A percentile compares a stretch with the other conserved stretches of the same genome.
Evolutionary conservation across 495 filamentous ascomycete species (phyloP).

Genomic region (Sporormia fimetaria): DNA sequence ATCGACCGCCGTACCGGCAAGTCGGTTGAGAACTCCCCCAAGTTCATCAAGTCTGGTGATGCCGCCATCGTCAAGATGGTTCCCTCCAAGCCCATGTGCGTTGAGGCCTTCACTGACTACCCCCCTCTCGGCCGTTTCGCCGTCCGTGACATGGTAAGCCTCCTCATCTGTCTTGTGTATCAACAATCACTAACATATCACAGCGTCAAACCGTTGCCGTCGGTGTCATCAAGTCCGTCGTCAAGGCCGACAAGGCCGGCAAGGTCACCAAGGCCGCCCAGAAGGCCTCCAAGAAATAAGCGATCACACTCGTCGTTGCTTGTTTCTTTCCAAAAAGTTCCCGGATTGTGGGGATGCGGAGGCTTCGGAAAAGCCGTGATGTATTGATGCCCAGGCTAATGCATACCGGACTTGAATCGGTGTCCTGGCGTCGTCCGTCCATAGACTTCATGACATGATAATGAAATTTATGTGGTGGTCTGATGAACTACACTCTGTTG

Average conservation of each 20-base stretch:
- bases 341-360: slow-evolving; percentile 17
- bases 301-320: slow-evolving; percentile 9
- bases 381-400: slow-evolving; percentile 14
- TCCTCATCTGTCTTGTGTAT: slow-evolving; percentile 5
- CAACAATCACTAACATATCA: slow-evolving; percentile 8
- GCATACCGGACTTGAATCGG: slow-evolving; percentile 19
- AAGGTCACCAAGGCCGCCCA: slow-evolving; percentile 70
- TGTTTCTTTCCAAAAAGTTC: slow-evolving; percentile 7
- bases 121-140: slow-evolving; percentile 98
- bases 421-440: slow-evolving; percentile 25
- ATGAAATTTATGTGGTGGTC: slow-evolving; percentile 26
- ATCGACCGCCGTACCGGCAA: slow-evolving; percentile 99
- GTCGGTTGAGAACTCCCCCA: slow-evolving; percentile 77
- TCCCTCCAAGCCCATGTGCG: slow-evolving; percentile 99
- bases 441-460: slow-evolving; percentile 26
- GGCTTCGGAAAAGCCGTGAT: slow-evolving; percentile 17
- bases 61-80: slow-evolving; percentile 99
- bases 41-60: slow-evolving; percentile 99
- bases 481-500: slow-evolving; percentile 2
- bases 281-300: slow-evolving; percentile 58
- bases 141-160: slow-evolving; percentile 58
- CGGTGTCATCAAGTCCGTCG: slow-evolving; percentile 82
- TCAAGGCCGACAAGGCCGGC: slow-evolving; percentile 60
- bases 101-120: slow-evolving; percentile 99
- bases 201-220: slow-evolving; percentile 84